Conservation (phyloP, 75 land plant genomes). For the Cupressus sempervirens region DNA sequence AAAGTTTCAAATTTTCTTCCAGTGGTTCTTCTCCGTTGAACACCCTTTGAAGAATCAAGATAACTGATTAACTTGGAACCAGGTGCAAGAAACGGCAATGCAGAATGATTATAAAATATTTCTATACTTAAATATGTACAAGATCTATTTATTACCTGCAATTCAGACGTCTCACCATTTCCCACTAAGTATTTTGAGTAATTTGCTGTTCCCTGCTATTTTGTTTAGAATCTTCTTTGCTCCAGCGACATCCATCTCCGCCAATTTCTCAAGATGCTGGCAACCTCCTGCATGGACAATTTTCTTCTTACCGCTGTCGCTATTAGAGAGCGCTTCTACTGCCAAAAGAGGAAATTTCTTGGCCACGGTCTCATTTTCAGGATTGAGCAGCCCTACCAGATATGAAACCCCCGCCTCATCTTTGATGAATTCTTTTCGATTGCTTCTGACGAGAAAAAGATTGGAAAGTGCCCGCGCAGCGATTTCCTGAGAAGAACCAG, state of each 20-base stretch:
- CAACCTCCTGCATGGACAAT: slow-evolving; percentile 54
- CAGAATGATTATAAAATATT: neutral
- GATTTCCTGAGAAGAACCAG: slow-evolving; percentile 39
- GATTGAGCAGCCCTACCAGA: slow-evolving; percentile 46
- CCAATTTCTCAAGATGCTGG: slow-evolving; percentile 50
- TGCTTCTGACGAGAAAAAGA: slow-evolving; percentile 41
- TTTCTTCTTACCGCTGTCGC: slow-evolving; percentile 51
- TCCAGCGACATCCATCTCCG: slow-evolving; percentile 52
- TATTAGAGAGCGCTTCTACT: slow-evolving; percentile 33
- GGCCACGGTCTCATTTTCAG: slow-evolving; percentile 20
- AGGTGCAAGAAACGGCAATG: neutral
- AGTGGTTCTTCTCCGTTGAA: neutral
- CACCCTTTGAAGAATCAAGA: neutral
- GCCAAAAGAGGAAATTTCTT: slow-evolving; percentile 46
- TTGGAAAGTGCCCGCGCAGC: slow-evolving; percentile 47
- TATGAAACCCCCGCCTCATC: slow-evolving; percentile 46
- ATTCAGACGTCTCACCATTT: neutral
- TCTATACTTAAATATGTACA: neutral
- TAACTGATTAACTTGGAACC: neutral
- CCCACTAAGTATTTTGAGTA: neutral
- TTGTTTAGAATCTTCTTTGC: slow-evolving; percentile 53
- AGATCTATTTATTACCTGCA: neutral
- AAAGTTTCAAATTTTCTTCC: neutral
- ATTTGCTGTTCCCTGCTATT: slow-evolving; percentile 21
- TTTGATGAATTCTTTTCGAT: slow-evolving; percentile 40